phyloP scores from a whole-genome alignment of 441 rosid genomes.

The Aleurites moluccanus region DNA sequence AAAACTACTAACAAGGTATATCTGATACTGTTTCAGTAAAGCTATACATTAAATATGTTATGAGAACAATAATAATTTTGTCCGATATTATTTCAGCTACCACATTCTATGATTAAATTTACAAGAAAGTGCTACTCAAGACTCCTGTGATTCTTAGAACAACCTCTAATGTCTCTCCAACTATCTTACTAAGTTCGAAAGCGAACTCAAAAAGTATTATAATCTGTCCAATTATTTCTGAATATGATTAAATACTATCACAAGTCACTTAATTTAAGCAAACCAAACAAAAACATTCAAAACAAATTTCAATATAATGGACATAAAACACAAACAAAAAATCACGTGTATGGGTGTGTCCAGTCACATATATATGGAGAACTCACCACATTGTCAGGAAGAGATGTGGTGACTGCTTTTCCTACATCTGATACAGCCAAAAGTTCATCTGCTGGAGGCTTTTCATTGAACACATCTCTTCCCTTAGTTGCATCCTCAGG shows the following conservation, averaged over 20 bases:
- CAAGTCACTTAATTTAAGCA: neutral
- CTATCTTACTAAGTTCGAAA: neutral
- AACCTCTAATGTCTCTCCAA: neutral
- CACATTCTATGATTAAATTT: neutral
- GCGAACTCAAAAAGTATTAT: neutral
- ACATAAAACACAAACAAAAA: neutral
- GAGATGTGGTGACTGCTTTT: conserved; percentile 80
- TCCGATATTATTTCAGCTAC: neutral
- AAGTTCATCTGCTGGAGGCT: conserved; percentile 97
- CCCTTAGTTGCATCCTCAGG: conserved; percentile 97
- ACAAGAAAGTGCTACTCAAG: neutral
- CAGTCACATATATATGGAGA: no score
- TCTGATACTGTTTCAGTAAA: neutral
- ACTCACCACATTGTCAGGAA: conserved; percentile 93
- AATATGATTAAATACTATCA: no score
- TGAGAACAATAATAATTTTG: neutral
- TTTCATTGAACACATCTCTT: conserved; percentile 94
- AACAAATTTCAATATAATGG: neutral
- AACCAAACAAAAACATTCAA: neutral
- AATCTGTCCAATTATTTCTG: neutral
- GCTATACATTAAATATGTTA: neutral
- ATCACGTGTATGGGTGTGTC: no score
- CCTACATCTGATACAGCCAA: conserved; percentile 92
- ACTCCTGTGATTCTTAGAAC: neutral
- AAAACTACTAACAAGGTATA: neutral